Conservation (phyloP, 2,329 filamentous ascomycete genomes). For the Fusarium sp. region DNA sequence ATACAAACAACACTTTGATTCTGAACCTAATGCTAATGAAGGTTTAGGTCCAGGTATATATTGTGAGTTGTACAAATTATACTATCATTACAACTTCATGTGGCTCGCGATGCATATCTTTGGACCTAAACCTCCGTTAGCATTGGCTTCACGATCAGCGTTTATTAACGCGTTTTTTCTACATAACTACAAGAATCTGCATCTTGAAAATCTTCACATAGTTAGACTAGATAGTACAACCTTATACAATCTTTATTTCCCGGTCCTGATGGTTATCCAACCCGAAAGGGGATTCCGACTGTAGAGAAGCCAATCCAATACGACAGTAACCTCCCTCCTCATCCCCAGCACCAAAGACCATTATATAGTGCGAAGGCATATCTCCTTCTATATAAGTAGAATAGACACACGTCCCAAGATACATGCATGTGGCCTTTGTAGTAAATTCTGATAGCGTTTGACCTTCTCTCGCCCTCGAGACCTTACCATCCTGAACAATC, state of each 20-base stretch:
- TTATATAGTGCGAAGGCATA: not conserved
- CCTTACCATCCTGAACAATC: not conserved
- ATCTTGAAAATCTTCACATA: fast-evolving
- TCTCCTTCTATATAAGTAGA: not conserved
- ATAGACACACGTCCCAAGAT: not conserved
- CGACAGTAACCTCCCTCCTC: not conserved
- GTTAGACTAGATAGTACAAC: too few relatives aligned
- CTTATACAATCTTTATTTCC: not conserved
- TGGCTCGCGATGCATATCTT: too few relatives aligned
- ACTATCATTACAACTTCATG: too few relatives aligned
- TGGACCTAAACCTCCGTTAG: fast-evolving
- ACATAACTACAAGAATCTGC: fast-evolving
- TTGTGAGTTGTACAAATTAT: too few relatives aligned
- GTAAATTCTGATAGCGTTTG: not conserved
- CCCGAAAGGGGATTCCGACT: fast-evolving
- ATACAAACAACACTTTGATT: fast-evolving
- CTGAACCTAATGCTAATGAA: not conserved
- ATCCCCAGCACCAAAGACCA: not conserved
- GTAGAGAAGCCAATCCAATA: not conserved
- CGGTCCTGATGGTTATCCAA: fast-evolving
- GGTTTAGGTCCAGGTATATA: too few relatives aligned
- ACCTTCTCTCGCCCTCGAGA: not conserved
- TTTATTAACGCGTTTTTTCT: fast-evolving
- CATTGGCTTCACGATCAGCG: too few relatives aligned
- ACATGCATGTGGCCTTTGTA: not conserved